Evolutionary conservation across 1,284 basidiomycete species (phyloP), one percentile per base, ranked within the genome.

Genomic region (Phellopilus nigrolimitatus): DNA sequence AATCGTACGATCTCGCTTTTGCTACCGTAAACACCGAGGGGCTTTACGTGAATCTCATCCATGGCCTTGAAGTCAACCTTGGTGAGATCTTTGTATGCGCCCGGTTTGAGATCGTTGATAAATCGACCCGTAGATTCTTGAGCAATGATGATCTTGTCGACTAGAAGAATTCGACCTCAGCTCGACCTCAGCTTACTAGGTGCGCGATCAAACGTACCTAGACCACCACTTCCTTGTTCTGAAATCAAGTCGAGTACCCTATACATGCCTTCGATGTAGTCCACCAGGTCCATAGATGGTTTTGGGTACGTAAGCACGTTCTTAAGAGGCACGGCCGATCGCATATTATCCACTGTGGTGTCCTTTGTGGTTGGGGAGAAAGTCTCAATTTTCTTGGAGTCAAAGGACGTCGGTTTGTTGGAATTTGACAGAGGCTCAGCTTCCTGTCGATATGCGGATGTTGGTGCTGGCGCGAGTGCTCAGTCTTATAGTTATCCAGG

Each of bases 111-210:
- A n/a, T 63, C 60, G 39, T 80, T 78, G 54, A 78, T 66, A 43
- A 80, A 69, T 3, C 57, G 56, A 47, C 68, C 66, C 19, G 80
- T 62, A 1, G 71, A 71, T 15, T 71, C 70, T 60, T 78, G 75
- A 21, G 68, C 69, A 34, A 82, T 80, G 60, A 82, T 72, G 38
- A 82, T 69, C 59, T 83, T 82, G 53, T 79, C 79, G 19, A 79
- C 78, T 82, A 53, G 2, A 34, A 27, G 25, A 40, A 21, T 22
- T 43, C n/a, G n/a, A 27, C 3, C n/a, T 33, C 17, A n/a, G 34
- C 19, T n/a, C 1, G n/a, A 37, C 43, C n/a, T 37, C 3, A 4
- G 30, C n/a, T 9, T 15, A 19, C 17, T 19, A 5, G 8, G 5
- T n/a, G 42, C 39, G 31, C 22, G 28, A 9, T 38, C 33, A 25